These are phyloP conservation scores for Cryptococcus neoformans DNA, from an alignment of 1,284 basidiomycete species.

Conservation along the genomic window DNA sequence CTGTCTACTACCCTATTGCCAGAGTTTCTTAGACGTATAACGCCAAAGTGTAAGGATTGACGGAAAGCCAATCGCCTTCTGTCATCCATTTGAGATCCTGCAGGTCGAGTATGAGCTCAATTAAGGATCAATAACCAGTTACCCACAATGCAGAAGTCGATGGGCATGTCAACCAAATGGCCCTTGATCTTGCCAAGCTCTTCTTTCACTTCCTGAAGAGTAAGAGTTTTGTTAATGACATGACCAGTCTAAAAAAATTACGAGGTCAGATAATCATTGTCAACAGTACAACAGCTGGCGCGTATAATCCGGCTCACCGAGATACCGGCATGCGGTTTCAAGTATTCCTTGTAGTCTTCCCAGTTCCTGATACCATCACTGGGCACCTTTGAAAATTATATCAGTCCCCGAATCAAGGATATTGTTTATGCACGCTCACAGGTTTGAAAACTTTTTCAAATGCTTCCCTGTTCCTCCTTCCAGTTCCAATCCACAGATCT, in stretches of 20 bases:
- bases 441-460: constrained; percentile 52
- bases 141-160: constrained; percentile 44
- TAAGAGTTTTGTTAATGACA: constrained; percentile 62
- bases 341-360: constrained; percentile 69
- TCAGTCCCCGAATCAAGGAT: not conserved
- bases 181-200: constrained; percentile 63
- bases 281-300: not conserved
- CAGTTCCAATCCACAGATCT: constrained; percentile 67
- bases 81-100: constrained; percentile 16
- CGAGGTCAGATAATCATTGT: constrained; percentile 9
- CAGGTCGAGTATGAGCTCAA: not conserved
- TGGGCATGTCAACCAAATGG: constrained; percentile 53
- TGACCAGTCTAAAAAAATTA: constrained; percentile 67
- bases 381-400: constrained; percentile 56
- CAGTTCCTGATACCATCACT: constrained; percentile 73
- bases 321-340: constrained; percentile 29
- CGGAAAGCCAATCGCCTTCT: constrained; percentile 31
- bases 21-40: constrained; percentile 31
- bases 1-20: no score
- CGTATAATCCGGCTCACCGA: constrained; percentile 15
- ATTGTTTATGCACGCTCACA: constrained; percentile 12
- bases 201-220: constrained; percentile 66
- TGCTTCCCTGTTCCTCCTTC: constrained; percentile 72
- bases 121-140: no score
- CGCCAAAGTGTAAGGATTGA: constrained; percentile 41